Conservation (phyloP, 2,329 filamentous ascomycete species). For the Bipolaris cookei region DNA sequence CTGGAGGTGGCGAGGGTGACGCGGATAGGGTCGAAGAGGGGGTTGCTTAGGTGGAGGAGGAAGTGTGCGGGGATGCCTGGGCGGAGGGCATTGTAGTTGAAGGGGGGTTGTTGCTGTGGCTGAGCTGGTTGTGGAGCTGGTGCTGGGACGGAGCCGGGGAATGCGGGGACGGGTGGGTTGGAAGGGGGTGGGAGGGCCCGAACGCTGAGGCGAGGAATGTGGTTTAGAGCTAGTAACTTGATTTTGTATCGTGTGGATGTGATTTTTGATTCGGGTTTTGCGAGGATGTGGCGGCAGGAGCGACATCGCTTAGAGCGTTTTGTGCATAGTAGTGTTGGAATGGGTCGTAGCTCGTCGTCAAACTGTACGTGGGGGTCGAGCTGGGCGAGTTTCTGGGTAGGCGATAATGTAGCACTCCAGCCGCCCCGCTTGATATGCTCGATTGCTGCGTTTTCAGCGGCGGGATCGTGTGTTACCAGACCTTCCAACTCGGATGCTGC, state of each 20-base stretch:
- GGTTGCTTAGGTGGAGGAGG: constrained; percentile 89
- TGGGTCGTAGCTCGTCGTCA: constrained; percentile 75
- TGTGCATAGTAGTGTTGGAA: constrained; percentile 82
- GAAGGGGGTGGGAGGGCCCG: constrained; percentile 60
- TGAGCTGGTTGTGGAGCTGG: constrained; percentile 24
- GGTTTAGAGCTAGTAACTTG: constrained; percentile 80
- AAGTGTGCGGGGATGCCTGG: constrained; percentile 70
- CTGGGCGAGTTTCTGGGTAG: constrained; percentile 60
- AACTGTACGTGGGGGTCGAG: constrained; percentile 64
- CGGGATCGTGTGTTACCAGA: constrained; percentile 65
- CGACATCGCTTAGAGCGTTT: constrained; percentile 95
- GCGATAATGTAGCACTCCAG: constrained; percentile 68
- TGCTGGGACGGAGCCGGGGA: constrained; percentile 32
- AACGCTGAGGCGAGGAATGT: constrained; percentile 83
- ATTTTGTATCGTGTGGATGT: constrained; percentile 90
- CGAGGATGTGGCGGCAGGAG: constrained; percentile 90
- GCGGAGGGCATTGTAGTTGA: constrained; percentile 56
- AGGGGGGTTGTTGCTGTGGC: constrained; percentile 31
- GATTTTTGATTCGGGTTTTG: constrained; percentile 91
- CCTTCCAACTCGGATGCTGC: constrained; percentile 75
- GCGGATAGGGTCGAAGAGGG: constrained; percentile 87
- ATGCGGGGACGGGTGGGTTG: constrained; percentile 56
- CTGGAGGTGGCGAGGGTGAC: constrained; percentile 83
- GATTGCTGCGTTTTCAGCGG: constrained; percentile 66
- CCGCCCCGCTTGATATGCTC: constrained; percentile 63